A percentile compares a stretch with the other conserved stretches of the same genome.
phyloP scores from a whole-genome alignment of 352 stramenopile genomes.

The Pythium volutum region DNA sequence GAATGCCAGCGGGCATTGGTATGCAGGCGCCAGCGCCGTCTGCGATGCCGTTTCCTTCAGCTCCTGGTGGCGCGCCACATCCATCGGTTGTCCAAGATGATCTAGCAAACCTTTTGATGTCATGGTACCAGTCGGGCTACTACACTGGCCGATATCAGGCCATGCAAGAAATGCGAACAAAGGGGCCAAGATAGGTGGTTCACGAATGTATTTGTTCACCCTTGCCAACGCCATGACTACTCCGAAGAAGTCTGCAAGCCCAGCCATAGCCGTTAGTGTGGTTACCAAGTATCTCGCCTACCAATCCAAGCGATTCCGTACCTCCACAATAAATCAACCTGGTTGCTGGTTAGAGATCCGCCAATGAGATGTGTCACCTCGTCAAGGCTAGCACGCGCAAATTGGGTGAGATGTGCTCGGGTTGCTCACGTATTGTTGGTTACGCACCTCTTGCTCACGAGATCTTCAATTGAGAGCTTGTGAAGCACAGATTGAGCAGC shows the following conservation, averaged over 20 bases:
- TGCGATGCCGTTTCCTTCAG: constrained; percentile 14
- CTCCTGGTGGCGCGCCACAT: not conserved
- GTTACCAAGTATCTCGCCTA: not conserved
- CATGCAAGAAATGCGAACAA: constrained; percentile 62
- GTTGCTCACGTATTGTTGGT: not conserved
- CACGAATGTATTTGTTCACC: not conserved
- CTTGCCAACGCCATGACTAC: constrained; percentile 10
- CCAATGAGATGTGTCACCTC: constrained; percentile 1
- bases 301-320: not conserved
- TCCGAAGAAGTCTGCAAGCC: constrained; percentile 11
- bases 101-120: constrained; percentile 65
- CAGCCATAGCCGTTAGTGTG: not conserved
- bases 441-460: constrained; percentile 42
- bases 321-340: constrained; percentile 17
- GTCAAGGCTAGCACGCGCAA: constrained; percentile 1
- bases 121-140: constrained; percentile 87
- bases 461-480: constrained; percentile 54
- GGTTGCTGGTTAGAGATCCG: constrained; percentile 2
- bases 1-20: not conserved
- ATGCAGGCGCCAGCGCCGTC: not conserved
- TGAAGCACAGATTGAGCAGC: constrained; percentile 69
- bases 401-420: not conserved
- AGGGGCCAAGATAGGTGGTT: constrained; percentile 11
- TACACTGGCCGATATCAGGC: constrained; percentile 77
- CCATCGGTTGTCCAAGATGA: constrained; percentile 32